A percentile compares a stretch with the other conserved stretches of the same genome.
phyloP scores from a whole-genome alignment of 148 eudicot genomes.

The Pharnaceum exiguum region DNA sequence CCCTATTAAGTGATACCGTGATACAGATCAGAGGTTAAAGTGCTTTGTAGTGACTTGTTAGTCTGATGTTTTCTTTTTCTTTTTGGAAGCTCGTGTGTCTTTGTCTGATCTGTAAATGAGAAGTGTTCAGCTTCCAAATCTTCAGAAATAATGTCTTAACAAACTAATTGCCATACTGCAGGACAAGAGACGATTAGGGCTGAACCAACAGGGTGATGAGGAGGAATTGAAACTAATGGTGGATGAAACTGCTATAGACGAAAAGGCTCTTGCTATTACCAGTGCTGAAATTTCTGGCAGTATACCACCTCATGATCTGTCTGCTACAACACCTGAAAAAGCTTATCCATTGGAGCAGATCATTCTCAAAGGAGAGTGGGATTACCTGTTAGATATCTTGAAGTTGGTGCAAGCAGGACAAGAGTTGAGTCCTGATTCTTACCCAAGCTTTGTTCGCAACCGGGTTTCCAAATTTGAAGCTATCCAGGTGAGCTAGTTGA shows the following conservation, averaged over 20 bases:
- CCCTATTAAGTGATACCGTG: no score
- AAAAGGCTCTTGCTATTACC: slow-evolving; percentile 49
- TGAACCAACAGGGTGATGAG: slow-evolving; percentile 27
- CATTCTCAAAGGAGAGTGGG: slow-evolving; percentile 77
- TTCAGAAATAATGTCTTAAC: no score
- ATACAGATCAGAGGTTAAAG: no score
- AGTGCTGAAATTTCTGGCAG: slow-evolving; percentile 33
- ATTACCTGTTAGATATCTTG: slow-evolving; percentile 52
- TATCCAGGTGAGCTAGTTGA: slow-evolving; percentile 47
- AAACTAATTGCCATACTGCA: slow-evolving; percentile 37
- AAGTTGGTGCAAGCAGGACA: slow-evolving; percentile 34
- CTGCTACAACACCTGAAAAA: slow-evolving; percentile 53
- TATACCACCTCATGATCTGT: slow-evolving; percentile 67
- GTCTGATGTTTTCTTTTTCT: no score
- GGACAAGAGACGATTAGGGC: slow-evolving; percentile 29
- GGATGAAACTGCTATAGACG: slow-evolving; percentile 33
- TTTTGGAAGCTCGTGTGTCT: no score
- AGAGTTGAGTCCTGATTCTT: slow-evolving; percentile 40
- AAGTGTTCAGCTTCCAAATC: no score
- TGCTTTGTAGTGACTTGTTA: no score
- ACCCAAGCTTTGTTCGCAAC: slow-evolving; percentile 72
- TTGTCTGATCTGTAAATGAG: no score
- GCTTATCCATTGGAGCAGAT: slow-evolving; percentile 88
- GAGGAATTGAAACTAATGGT: slow-evolving; percentile 33
- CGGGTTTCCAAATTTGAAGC: slow-evolving; percentile 46